Base-by-base conservation (phyloP, 2,329 filamentous ascomycete species). In the Fusarium robinianum region DNA sequence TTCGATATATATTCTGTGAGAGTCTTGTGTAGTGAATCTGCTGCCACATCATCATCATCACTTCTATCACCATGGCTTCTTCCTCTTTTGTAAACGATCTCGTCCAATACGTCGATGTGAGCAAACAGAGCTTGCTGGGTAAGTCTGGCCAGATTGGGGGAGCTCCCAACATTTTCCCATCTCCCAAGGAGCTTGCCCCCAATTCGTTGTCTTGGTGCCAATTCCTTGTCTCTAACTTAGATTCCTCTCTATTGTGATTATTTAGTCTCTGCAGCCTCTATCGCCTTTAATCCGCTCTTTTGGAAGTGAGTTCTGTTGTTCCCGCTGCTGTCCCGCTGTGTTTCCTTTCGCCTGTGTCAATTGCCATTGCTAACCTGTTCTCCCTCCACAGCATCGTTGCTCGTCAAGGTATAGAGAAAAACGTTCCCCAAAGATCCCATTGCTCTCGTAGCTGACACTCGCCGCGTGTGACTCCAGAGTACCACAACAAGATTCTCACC, bases 201-300 rank as follows among this genome's bases (percentile, higher is more conserved):
- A 30, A 41, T 57, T 62, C 40, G 62, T 48, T 32, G 31, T 25
- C 21, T 15, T 16, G 21, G 41, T 32, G n/a, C 18, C 43, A 41
- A 31, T 41, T 30, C 23, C 22, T 29, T 14, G 22, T 36, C 25
- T 49, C 52, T 61, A 41, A 62, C 49, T 16, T 8, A 10, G 38
- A 14, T 2, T 33, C 12, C 23, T 37, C 9, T 36, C 51, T 46
- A 24, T 34, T 35, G n/a, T 41, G n/a, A n/a, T n/a, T 29, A n/a
- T 45, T 34, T 45, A 96, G 91, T 94, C 58, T 88, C 90, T 58
- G 88, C 85, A 33, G 78, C 77, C 42, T 81, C 88, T 39, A 95
- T 99, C 71, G 79, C 85, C 34, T 97, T 99, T 73, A 99, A 99
- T 72, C 94, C 94, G 15, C 85, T 94, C n/a, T 97, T 96, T 72